phyloP scores from a whole-genome alignment of 1,139 yeast species.

The Suhomyces maxii region DNA sequence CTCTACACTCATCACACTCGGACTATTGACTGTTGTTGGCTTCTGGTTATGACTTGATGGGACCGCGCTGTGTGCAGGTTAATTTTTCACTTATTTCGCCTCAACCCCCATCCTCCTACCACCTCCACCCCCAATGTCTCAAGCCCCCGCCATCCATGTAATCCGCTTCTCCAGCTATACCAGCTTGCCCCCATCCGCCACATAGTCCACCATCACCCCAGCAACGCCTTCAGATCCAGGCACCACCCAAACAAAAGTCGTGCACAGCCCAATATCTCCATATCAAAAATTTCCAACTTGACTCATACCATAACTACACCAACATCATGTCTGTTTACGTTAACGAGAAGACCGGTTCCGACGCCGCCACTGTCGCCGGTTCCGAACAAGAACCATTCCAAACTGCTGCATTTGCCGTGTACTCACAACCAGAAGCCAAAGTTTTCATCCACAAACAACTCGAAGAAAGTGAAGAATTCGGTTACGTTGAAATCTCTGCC shows the following conservation, averaged over 20 bases:
- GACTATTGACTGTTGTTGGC: no score
- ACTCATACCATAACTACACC: background rate
- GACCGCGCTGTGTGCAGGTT: no score
- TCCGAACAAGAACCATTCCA: constrained; percentile 69
- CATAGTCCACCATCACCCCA: background rate
- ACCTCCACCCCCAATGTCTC: no score
- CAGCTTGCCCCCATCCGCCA: background rate
- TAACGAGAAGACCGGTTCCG: constrained; percentile 71
- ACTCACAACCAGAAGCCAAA: constrained; percentile 55
- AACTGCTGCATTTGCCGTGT: constrained; percentile 83
- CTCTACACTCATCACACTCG: no score
- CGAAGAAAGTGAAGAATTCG: constrained; percentile 55
- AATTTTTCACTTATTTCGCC: no score
- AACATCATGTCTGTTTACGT: constrained; percentile 52
- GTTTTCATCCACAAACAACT: constrained; percentile 64
- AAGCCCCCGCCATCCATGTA: no score
- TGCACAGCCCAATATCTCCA: background rate
- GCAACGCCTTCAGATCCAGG: no score
- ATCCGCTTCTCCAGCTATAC: background rate
- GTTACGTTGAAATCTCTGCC: constrained; percentile 79
- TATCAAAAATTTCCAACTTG: constrained; percentile 4
- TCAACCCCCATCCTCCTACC: no score
- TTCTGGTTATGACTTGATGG: no score
- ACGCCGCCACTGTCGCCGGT: constrained; percentile 57
- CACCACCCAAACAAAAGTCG: background rate